Evolutionary conservation across 345 rosid species (phyloP).

Genomic region (Angophora floribunda): DNA sequence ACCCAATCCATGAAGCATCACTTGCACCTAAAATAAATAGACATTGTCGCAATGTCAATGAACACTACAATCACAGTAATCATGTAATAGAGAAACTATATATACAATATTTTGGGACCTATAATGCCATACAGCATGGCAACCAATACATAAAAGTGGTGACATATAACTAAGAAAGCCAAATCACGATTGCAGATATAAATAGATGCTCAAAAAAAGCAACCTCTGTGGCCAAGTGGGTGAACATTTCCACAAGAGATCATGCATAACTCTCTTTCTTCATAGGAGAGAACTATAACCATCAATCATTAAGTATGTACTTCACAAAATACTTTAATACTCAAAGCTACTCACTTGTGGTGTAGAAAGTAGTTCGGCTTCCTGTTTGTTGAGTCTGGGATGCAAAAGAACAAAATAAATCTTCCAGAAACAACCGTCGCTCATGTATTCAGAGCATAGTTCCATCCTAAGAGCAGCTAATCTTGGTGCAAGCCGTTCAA

Average conservation of each 20-base stretch:
- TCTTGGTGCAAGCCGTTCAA: conserved; percentile 72
- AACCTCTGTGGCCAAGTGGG: background rate
- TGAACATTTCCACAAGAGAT: background rate
- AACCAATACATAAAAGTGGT: background rate
- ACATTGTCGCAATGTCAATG: background rate
- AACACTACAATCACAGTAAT: background rate
- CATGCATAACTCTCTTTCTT: background rate
- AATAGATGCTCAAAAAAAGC: background rate
- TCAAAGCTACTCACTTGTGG: conserved; percentile 40
- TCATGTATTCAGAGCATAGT: conserved; percentile 91
- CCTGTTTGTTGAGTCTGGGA: conserved; percentile 70
- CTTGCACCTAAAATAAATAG: background rate
- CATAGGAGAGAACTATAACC: background rate
- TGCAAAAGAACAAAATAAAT: conserved; percentile 85
- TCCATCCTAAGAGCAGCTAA: conserved; percentile 78
- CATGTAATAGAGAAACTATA: background rate
- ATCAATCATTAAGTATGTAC: background rate
- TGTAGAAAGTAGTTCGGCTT: conserved; percentile 68
- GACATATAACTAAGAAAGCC: background rate
- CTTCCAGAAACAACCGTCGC: conserved; percentile 89
- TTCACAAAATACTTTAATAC: background rate
- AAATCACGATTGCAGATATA: background rate
- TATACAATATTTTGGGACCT: background rate
- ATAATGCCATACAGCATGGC: background rate
- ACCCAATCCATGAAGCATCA: background rate